Percentiles rank a stretch among this genome's conserved stretches.
phyloP scores from a whole-genome alignment of 2,329 filamentous ascomycete genomes.

The Myriosclerotinia curreyana region DNA sequence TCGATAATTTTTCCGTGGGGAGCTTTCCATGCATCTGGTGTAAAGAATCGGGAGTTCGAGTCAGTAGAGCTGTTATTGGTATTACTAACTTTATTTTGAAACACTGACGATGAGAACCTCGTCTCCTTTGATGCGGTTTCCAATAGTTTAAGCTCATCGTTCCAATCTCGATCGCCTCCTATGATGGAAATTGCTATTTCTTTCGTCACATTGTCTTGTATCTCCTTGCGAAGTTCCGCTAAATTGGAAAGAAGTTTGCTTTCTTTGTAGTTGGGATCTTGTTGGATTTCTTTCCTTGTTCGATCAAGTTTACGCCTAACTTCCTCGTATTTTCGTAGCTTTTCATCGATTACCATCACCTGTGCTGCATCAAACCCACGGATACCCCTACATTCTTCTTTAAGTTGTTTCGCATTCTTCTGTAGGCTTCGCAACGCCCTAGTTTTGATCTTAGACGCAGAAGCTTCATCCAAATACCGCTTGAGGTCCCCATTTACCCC shows the following conservation, averaged over 20 bases:
- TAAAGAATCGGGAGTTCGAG: neutral
- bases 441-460: neutral
- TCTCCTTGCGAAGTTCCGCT: neutral
- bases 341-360: neutral
- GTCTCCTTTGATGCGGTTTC: too few species aligned
- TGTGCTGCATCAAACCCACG: neutral
- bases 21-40: neutral
- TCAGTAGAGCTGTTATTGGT: too few species aligned
- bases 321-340: neutral
- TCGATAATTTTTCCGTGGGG: neutral
- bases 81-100: too few species aligned
- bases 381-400: neutral
- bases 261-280: neutral
- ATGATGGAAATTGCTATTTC: neutral
- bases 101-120: too few species aligned
- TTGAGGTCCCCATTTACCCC: neutral
- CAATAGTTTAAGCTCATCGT: too few species aligned
- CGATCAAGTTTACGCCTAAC: neutral
- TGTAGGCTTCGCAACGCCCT: neutral
- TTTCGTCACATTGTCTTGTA: neutral
- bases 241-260: neutral
- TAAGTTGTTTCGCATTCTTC: neutral
- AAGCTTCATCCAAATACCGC: neutral
- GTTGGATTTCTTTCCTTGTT: neutral
- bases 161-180: too few species aligned